phyloP scores from a whole-genome alignment of 179 eudicot genomes.

The Beta corolliflora region DNA sequence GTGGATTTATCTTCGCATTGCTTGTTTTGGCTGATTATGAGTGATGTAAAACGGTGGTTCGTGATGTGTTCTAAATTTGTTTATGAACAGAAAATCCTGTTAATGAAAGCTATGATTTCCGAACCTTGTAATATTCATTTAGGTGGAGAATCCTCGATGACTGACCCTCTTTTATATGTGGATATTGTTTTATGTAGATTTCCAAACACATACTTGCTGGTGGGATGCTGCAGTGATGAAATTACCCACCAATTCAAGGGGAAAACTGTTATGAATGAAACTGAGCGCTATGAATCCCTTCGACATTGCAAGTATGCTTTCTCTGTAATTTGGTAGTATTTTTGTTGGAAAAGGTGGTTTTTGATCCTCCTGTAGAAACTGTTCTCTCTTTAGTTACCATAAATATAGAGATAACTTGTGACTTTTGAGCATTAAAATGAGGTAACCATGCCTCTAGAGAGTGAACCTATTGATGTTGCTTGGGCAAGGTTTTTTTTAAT shows the following conservation, averaged over 20 bases:
- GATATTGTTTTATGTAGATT: constrained; percentile 45
- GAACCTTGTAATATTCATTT: neutral
- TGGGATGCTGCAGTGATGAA: constrained; percentile 94
- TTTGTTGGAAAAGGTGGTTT: neutral
- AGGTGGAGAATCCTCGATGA: neutral
- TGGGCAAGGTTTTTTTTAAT: neutral
- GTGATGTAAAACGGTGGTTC: neutral
- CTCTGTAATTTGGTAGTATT: neutral
- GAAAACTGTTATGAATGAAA: constrained; percentile 90
- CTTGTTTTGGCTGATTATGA: constrained; percentile 3
- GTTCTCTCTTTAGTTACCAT: neutral
- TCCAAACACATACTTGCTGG: constrained; percentile 85
- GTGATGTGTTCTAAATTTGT: neutral
- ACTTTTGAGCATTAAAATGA: neutral
- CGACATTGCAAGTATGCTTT: constrained; percentile 91
- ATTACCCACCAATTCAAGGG: constrained; percentile 89
- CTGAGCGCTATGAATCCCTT: constrained; percentile 93
- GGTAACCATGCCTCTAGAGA: no score
- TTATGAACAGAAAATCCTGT: neutral
- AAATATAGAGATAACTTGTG: neutral
- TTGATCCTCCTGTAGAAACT: neutral
- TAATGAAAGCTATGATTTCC: neutral
- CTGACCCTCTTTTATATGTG: neutral
- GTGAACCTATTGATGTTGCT: neutral
- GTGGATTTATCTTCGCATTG: constrained; percentile 11